phyloP scores from a whole-genome alignment of 139 green algal genomes.

The Dunaliella primolecta region DNA sequence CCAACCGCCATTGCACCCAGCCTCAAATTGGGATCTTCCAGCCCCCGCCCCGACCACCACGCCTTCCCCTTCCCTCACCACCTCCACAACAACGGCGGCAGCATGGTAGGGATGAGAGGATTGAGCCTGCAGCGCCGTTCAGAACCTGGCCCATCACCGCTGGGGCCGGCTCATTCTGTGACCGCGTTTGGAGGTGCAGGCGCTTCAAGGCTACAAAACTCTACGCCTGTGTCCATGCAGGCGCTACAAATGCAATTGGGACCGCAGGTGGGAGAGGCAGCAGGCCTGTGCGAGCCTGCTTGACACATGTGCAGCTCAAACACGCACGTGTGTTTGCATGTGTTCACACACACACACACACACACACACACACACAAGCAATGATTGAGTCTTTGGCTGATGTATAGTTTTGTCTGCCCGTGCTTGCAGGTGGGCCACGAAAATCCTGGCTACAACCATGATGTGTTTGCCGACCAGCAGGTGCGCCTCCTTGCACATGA shows the following conservation, averaged over 20 bases:
- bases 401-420: not conserved
- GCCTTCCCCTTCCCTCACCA: not conserved
- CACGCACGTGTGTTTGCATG: not conserved
- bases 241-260: no score
- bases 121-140: not conserved
- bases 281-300: not conserved
- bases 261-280: not conserved
- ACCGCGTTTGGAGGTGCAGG: not conserved
- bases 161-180: not conserved
- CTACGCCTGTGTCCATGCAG: no score
- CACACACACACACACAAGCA: not conserved
- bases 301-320: not conserved
- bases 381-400: not conserved
- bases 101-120: not conserved
- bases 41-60: not conserved
- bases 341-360: not conserved
- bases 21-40: not conserved
- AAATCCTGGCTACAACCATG: not conserved
- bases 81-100: not conserved
- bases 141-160: no score
- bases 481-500: not conserved
- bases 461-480: slow-evolving; percentile 12
- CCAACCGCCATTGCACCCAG: not conserved
- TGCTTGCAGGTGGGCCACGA: not conserved
- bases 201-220: no score